A percentile compares a stretch with the other conserved stretches of the same genome.
Evolutionary conservation across 1,284 basidiomycete genomes (phyloP).

Genomic region (Ceratobasidium sp.): DNA sequence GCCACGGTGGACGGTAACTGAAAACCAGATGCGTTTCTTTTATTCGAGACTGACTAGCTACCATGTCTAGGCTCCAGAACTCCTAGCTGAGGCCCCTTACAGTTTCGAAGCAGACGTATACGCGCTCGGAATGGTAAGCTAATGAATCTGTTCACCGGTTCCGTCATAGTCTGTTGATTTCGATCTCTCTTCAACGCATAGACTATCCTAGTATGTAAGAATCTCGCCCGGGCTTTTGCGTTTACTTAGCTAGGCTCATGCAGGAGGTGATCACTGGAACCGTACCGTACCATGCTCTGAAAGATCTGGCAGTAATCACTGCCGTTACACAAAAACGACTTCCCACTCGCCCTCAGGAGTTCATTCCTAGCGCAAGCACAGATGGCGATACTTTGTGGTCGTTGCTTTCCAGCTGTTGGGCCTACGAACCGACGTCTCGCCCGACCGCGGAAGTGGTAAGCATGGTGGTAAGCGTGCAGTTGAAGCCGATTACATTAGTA

Average conservation of each 20-base stretch:
- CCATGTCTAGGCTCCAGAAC: constrained; percentile 6
- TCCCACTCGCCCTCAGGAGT: constrained; percentile 2
- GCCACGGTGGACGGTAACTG: constrained; percentile 19
- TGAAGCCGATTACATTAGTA: neutral
- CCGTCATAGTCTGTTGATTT: too few relatives aligned
- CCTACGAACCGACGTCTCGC: neutral
- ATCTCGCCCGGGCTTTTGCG: neutral
- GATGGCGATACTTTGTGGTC: constrained; percentile 15
- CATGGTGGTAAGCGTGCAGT: neutral
- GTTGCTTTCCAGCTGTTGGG: constrained; percentile 16
- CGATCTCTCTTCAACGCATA: neutral
- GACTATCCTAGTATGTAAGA: constrained; percentile 15
- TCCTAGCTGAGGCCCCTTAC: neutral
- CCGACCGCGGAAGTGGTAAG: neutral
- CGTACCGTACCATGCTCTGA: constrained; percentile 3
- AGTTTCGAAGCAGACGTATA: constrained; percentile 18
- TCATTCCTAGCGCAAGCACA: constrained; percentile 1
- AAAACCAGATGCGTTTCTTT: too few relatives aligned
- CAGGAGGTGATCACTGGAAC: constrained; percentile 18
- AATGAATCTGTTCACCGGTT: neutral
- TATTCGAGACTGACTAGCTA: neutral
- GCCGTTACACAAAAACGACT: neutral
- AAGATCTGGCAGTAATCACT: neutral
- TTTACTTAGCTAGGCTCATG: neutral
- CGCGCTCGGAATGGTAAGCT: constrained; percentile 20